These are phyloP conservation scores for Nicotiana tabacum DNA, from an alignment of 257 asterid species.

Conservation along the genomic window DNA sequence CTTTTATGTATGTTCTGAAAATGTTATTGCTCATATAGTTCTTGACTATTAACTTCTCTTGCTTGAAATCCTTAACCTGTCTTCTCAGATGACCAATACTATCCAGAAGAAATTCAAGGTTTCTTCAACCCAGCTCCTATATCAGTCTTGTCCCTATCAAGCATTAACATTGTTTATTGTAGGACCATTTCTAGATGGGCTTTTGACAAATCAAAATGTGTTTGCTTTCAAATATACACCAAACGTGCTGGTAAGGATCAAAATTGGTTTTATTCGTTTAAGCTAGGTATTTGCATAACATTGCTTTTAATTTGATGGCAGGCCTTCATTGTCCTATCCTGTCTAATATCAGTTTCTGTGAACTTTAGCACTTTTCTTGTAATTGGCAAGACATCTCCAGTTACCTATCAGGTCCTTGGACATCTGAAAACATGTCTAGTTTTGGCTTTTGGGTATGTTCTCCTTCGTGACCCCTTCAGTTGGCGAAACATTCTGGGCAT, in stretches of 20 bases:
- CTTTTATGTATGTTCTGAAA: too few relatives aligned
- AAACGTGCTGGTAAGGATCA: constrained; percentile 65
- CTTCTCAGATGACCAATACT: constrained; percentile 74
- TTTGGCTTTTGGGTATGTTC: constrained; percentile 36
- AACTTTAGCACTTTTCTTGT: constrained; percentile 91
- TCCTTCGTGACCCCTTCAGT: constrained; percentile 75
- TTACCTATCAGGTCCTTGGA: constrained; percentile 80
- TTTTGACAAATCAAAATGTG: constrained; percentile 34
- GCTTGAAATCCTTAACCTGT: constrained; percentile 46
- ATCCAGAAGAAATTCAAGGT: constrained; percentile 60
- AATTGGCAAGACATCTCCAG: constrained; percentile 25
- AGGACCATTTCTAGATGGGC: constrained; percentile 80
- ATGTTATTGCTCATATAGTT: too few relatives aligned
- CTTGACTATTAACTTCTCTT: not conserved
- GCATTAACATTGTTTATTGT: constrained; percentile 57
- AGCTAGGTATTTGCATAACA: constrained; percentile 4
- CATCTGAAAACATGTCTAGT: constrained; percentile 54
- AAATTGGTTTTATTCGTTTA: constrained; percentile 11
- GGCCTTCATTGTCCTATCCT: constrained; percentile 67
- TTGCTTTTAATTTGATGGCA: constrained; percentile 27
- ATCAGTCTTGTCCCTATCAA: constrained; percentile 84
- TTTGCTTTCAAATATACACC: constrained; percentile 58
- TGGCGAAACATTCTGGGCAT: constrained; percentile 81
- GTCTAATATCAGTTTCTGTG: constrained; percentile 32
- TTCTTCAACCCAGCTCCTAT: constrained; percentile 42